Conservation (phyloP, 1,284 basidiomycete genomes). For the Pseudozyma thailandica region DNA sequence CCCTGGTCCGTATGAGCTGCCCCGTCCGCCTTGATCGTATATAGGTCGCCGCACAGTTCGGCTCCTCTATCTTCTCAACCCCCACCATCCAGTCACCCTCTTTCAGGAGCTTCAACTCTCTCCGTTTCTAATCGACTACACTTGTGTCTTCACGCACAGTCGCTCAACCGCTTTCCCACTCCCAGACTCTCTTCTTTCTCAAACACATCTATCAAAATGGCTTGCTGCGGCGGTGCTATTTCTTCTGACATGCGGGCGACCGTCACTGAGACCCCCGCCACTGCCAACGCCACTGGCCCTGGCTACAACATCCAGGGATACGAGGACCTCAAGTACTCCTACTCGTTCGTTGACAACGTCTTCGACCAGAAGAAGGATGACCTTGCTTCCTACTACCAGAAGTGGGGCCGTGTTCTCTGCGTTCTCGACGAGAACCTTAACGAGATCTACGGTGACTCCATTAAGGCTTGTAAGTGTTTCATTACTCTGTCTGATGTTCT, state of each 20-base stretch:
- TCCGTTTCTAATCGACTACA: slow-evolving; percentile 13
- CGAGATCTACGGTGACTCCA: slow-evolving; percentile 65
- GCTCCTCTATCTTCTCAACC: background rate
- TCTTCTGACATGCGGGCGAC: slow-evolving; percentile 69
- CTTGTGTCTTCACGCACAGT: slow-evolving; percentile 22
- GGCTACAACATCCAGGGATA: slow-evolving; percentile 58
- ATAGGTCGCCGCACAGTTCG: background rate
- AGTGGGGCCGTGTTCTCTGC: slow-evolving; percentile 70
- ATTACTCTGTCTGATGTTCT: background rate
- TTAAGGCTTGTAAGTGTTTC: slow-evolving; percentile 49
- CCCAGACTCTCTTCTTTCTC: background rate
- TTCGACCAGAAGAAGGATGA: slow-evolving; percentile 69
- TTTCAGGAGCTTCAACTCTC: slow-evolving; percentile 38
- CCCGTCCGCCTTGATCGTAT: slow-evolving; percentile 14
- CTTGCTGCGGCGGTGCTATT: slow-evolving; percentile 44
- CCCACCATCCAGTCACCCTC: slow-evolving; percentile 24
- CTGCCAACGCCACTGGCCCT: slow-evolving; percentile 52
- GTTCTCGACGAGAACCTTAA: slow-evolving; percentile 69
- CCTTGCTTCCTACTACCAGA: slow-evolving; percentile 69
- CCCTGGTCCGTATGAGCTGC: background rate
- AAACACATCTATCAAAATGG: slow-evolving; percentile 26
- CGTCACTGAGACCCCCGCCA: slow-evolving; percentile 65
- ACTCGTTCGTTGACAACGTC: slow-evolving; percentile 70
- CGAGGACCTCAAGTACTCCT: slow-evolving; percentile 64
- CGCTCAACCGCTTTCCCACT: slow-evolving; percentile 29